phyloP scores from a whole-genome alignment of 31 red algal species.

The Odonthalia washingtoniensis region DNA sequence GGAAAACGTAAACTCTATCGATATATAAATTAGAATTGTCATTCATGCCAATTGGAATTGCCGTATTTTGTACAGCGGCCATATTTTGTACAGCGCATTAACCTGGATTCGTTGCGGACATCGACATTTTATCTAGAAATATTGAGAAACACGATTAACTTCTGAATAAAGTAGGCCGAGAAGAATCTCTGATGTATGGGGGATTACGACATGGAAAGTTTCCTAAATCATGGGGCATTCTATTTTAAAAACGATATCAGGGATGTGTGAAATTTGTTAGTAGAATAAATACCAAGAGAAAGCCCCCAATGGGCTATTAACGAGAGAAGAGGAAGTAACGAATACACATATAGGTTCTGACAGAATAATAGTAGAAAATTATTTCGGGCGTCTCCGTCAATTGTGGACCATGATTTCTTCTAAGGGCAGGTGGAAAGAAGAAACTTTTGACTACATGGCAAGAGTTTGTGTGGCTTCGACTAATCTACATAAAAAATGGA shows the following conservation, averaged over 20 bases:
- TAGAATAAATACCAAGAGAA: neutral
- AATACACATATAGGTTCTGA: neutral
- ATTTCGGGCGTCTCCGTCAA: slow-evolving; percentile 1
- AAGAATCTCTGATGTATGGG: too few relatives aligned
- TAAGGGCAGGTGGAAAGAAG: slow-evolving; percentile 9
- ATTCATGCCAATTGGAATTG: neutral
- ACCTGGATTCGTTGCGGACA: too few relatives aligned
- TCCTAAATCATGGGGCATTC: slow-evolving; percentile 6
- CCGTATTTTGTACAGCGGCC: too few relatives aligned
- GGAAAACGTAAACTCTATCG: slow-evolving; percentile 16
- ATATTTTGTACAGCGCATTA: neutral
- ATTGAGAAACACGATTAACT: too few relatives aligned
- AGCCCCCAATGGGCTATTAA: neutral
- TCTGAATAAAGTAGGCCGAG: too few relatives aligned
- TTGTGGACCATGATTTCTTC: slow-evolving; percentile 2
- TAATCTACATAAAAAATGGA: slow-evolving; percentile 12
- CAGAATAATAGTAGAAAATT: slow-evolving; percentile 30
- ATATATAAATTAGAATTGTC: slow-evolving; percentile 1
- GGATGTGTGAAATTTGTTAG: neutral
- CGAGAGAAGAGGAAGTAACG: neutral
- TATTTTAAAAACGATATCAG: slow-evolving; percentile 17
- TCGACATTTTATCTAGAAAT: too few relatives aligned
- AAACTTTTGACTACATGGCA: neutral
- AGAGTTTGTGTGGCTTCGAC: neutral
- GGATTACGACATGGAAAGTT: too few relatives aligned